phyloP scores from a whole-genome alignment of 2,329 filamentous ascomycete genomes.

The Arthrobotrys sinensis region DNA sequence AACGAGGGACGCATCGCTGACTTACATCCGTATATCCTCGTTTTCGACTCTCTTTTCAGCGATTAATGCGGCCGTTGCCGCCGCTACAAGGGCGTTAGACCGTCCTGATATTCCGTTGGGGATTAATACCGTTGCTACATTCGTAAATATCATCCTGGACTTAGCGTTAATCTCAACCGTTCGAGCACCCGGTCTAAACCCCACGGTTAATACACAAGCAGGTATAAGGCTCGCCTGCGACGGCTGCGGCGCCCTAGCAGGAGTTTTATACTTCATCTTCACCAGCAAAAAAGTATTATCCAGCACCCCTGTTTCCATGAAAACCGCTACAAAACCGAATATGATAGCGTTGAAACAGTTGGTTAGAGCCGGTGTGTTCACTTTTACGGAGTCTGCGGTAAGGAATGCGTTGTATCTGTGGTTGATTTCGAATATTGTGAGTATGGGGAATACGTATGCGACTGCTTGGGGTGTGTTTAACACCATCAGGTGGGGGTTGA shows the following conservation, averaged over 20 bases:
- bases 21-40: slow-evolving; percentile 77
- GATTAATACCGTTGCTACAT: slow-evolving; percentile 77
- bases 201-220: slow-evolving; percentile 77
- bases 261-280: slow-evolving; percentile 75
- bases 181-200: slow-evolving; percentile 70
- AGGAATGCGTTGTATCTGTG: slow-evolving; percentile 80
- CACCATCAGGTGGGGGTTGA: slow-evolving; percentile 80
- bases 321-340: slow-evolving; percentile 66
- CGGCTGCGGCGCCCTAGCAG: slow-evolving; percentile 72
- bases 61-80: slow-evolving; percentile 75
- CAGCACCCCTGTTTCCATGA: slow-evolving; percentile 3
- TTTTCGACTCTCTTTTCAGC: slow-evolving; percentile 76
- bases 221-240: slow-evolving; percentile 76
- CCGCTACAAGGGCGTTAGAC: slow-evolving; percentile 77
- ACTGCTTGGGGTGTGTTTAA: slow-evolving; percentile 83
- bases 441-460: slow-evolving; percentile 76
- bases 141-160: slow-evolving; percentile 78
- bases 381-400: slow-evolving; percentile 77
- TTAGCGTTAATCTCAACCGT: slow-evolving; percentile 78
- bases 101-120: slow-evolving; percentile 78
- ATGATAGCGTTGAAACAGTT: slow-evolving; percentile 71
- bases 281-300: slow-evolving; percentile 54
- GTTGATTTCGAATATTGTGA: slow-evolving; percentile 77
- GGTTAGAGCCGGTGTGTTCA: slow-evolving; percentile 73
- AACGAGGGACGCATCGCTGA: slow-evolving; percentile 73